Evolutionary conservation across 106 monocot species (phyloP).

Genomic region (Gastrodia elata): DNA sequence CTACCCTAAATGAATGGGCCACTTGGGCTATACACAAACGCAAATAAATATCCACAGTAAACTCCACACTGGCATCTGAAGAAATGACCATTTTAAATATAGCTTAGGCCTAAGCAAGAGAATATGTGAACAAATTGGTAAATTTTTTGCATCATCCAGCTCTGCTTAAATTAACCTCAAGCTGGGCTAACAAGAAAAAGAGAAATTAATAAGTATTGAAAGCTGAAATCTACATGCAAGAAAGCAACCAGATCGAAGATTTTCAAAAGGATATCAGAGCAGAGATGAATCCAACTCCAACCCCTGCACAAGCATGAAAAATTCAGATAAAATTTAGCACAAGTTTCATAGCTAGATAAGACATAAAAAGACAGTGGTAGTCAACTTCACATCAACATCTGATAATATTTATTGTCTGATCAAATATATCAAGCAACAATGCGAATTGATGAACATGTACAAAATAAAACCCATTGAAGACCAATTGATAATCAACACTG

Average conservation of each 20-base stretch:
- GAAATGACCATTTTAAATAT: background rate
- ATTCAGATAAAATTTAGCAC: background rate
- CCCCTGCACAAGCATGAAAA: conserved; percentile 36
- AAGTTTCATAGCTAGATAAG: background rate
- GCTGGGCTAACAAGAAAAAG: background rate
- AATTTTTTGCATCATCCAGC: background rate
- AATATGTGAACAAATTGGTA: background rate
- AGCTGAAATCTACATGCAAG: background rate
- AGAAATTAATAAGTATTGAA: background rate
- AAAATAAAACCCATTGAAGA: background rate
- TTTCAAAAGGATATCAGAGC: conserved; percentile 73
- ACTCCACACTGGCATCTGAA: background rate
- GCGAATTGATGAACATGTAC: background rate
- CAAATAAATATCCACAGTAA: background rate
- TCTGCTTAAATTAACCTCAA: background rate
- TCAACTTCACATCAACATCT: background rate
- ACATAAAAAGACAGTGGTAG: background rate
- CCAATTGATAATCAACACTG: background rate
- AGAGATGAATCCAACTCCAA: conserved; percentile 88
- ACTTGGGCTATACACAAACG: background rate
- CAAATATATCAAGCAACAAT: background rate
- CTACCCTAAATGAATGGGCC: background rate
- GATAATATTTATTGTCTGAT: background rate
- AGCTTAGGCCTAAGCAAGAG: background rate
- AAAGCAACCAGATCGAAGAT: background rate